phyloP scores from a whole-genome alignment of 2,329 filamentous ascomycete genomes.

The Monilinia fructicola region DNA sequence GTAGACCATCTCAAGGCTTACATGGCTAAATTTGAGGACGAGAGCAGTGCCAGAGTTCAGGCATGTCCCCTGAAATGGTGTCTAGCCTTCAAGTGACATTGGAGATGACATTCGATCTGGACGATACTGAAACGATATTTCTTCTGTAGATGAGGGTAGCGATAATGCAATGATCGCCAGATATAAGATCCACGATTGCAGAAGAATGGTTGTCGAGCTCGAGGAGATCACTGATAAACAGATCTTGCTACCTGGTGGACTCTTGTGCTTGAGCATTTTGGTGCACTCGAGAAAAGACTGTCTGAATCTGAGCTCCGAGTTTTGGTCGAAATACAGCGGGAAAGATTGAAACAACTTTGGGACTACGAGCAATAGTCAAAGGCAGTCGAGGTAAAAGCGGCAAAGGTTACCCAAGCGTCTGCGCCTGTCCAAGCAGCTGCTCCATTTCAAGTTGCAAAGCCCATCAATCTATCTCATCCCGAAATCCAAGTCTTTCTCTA shows the following conservation, averaged over 20 bases:
- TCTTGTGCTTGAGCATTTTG: conserved; percentile 23
- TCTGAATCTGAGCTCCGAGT: conserved; percentile 45
- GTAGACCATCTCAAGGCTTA: conserved; percentile 24
- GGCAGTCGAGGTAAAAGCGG: conserved; percentile 12
- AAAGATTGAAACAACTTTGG: conserved; percentile 30
- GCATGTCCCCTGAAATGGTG: conserved; percentile 18
- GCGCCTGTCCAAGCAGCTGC: not conserved
- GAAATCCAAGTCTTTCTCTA: conserved; percentile 41
- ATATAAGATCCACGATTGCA: conserved; percentile 29
- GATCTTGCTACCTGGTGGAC: conserved; percentile 24
- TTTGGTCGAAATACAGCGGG: conserved; percentile 34
- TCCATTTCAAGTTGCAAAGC: conserved; percentile 7
- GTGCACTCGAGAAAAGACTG: conserved; percentile 22
- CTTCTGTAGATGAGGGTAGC: not conserved
- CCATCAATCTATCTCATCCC: conserved; percentile 22
- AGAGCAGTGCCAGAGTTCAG: conserved; percentile 12
- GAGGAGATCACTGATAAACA: conserved; percentile 24
- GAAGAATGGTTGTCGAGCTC: conserved; percentile 24
- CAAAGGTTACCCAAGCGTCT: not conserved
- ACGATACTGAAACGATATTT: conserved; percentile 11
- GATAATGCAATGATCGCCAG: conserved; percentile 18
- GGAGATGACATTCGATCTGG: conserved; percentile 17
- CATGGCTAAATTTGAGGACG: conserved; percentile 21
- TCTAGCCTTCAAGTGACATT: conserved; percentile 7
- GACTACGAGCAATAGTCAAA: conserved; percentile 23